These are phyloP conservation scores for Astrothelium subdiscretum DNA, from an alignment of 495 filamentous ascomycete genomes.

Conservation along the genomic window DNA sequence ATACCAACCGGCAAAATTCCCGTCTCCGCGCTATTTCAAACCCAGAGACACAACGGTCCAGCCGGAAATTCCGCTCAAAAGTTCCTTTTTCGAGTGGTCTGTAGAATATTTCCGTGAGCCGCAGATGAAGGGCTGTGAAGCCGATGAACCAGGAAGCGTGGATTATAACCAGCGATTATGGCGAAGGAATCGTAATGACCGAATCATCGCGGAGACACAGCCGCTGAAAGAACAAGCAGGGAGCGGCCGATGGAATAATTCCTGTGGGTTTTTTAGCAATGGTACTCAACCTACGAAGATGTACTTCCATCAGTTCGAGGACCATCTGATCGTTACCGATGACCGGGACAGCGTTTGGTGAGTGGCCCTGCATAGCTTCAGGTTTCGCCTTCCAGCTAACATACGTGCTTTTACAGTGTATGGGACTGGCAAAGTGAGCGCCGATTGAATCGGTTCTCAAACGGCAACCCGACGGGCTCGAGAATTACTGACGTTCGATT, in stretches of 20 bases:
- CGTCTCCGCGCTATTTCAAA: constrained; percentile 60
- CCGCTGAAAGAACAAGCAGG: constrained; percentile 80
- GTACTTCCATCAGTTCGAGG: constrained; percentile 96
- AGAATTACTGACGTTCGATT: constrained; percentile 90
- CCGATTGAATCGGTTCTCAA: constrained; percentile 75
- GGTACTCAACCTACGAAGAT: constrained; percentile 78
- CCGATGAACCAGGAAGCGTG: constrained; percentile 91
- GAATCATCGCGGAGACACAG: constrained; percentile 81
- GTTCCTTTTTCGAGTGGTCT: constrained; percentile 86
- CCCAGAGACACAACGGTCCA: constrained; percentile 42
- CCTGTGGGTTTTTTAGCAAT: constrained; percentile 69
- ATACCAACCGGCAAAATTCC: constrained; percentile 64
- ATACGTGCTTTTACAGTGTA: constrained; percentile 38
- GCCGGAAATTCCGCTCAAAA: constrained; percentile 61
- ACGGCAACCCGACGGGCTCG: constrained; percentile 80
- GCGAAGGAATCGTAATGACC: constrained; percentile 86
- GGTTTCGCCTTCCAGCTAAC: constrained; percentile 18
- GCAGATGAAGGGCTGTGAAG: constrained; percentile 93
- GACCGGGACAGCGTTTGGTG: constrained; percentile 74
- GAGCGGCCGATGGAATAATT: constrained; percentile 70
- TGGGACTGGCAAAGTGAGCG: constrained; percentile 81
- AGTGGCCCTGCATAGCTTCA: constrained; percentile 13
- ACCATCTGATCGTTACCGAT: constrained; percentile 88
- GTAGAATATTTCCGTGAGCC: constrained; percentile 98
- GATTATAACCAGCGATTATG: constrained; percentile 94